Conservation (phyloP, 805 yeast species). For the Saturnispora kantuleensis region DNA sequence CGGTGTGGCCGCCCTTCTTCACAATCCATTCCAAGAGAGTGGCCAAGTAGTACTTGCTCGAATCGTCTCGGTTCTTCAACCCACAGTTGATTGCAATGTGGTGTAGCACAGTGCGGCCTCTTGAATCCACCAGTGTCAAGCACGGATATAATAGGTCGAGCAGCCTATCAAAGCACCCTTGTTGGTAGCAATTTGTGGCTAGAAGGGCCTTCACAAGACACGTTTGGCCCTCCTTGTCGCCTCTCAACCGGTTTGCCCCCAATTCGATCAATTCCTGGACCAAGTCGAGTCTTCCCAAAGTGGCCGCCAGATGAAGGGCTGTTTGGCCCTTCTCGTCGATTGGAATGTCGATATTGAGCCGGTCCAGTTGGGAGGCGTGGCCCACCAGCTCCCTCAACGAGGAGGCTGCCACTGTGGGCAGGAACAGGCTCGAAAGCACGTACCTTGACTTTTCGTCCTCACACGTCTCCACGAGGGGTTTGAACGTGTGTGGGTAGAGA, state of each 20-base stretch:
- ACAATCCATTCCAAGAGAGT: slow-evolving; percentile 72
- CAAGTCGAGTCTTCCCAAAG: slow-evolving; percentile 67
- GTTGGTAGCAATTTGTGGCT: slow-evolving; percentile 76
- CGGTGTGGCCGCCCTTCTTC: slow-evolving; percentile 36
- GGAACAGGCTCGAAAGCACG: slow-evolving; percentile 41
- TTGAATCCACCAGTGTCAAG: slow-evolving; percentile 51
- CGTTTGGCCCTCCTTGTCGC: slow-evolving; percentile 81
- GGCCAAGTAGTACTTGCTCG: slow-evolving; percentile 65
- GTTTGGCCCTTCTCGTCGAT: slow-evolving; percentile 92
- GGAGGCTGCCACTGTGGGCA: slow-evolving; percentile 30
- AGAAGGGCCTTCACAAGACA: slow-evolving; percentile 75
- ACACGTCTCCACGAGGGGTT: slow-evolving; percentile 30
- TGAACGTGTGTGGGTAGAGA: slow-evolving; percentile 38
- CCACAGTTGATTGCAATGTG: slow-evolving; percentile 79
- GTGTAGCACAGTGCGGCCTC: slow-evolving; percentile 75
- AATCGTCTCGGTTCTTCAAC: slow-evolving; percentile 60
- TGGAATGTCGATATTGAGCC: slow-evolving; percentile 64
- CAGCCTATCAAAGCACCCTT: slow-evolving; percentile 60
- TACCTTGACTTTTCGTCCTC: slow-evolving; percentile 25
- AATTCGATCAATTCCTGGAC: slow-evolving; percentile 58
- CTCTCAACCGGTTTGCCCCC: slow-evolving; percentile 58
- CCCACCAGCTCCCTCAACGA: slow-evolving; percentile 21
- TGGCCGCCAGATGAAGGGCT: slow-evolving; percentile 92
- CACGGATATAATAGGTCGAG: slow-evolving; percentile 71
- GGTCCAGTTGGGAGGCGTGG: slow-evolving; percentile 18